These are phyloP conservation scores for Colletotrichum eremochloae DNA, from an alignment of 2,329 filamentous ascomycete species.

Conservation along the genomic window DNA sequence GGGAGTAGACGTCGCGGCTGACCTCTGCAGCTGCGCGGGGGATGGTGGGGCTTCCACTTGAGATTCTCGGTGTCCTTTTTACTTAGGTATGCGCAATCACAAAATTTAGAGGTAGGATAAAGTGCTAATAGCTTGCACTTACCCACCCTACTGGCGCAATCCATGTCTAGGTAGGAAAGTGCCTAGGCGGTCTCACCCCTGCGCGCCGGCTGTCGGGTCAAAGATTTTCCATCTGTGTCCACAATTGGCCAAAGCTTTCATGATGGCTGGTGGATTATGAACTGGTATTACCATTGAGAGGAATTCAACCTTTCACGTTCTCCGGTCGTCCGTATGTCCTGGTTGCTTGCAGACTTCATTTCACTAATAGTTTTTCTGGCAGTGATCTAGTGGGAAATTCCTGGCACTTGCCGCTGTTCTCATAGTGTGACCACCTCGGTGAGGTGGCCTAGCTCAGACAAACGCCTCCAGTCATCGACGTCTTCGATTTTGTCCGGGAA, in stretches of 20 bases:
- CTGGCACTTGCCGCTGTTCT: too few relatives aligned
- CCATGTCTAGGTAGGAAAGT: neutral
- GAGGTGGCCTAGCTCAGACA: slow-evolving; percentile 2
- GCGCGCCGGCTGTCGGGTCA: slow-evolving; percentile 6
- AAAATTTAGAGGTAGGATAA: slow-evolving; percentile 21
- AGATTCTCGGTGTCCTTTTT: slow-evolving; percentile 27
- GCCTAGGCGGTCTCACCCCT: neutral
- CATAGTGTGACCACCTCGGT: neutral
- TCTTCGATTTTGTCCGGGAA: slow-evolving; percentile 22
- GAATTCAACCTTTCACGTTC: slow-evolving; percentile 1
- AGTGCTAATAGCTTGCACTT: neutral
- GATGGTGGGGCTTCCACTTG: slow-evolving; percentile 31
- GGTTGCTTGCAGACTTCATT: neutral
- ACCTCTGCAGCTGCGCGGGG: slow-evolving; percentile 38
- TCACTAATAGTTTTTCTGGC: neutral
- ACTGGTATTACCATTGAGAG: slow-evolving; percentile 6
- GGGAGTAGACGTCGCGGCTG: slow-evolving; percentile 13
- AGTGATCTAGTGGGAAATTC: neutral
- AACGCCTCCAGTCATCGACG: slow-evolving; percentile 26
- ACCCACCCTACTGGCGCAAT: neutral
- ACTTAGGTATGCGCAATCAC: neutral
- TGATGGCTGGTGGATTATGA: slow-evolving; percentile 22
- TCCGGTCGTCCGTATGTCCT: neutral
- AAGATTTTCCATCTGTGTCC: slow-evolving; percentile 13
- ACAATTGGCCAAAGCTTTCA: slow-evolving; percentile 34